These are phyloP conservation scores for Paramyrothecium roridum DNA, from an alignment of 2,329 filamentous ascomycete genomes.

Conservation along the genomic window DNA sequence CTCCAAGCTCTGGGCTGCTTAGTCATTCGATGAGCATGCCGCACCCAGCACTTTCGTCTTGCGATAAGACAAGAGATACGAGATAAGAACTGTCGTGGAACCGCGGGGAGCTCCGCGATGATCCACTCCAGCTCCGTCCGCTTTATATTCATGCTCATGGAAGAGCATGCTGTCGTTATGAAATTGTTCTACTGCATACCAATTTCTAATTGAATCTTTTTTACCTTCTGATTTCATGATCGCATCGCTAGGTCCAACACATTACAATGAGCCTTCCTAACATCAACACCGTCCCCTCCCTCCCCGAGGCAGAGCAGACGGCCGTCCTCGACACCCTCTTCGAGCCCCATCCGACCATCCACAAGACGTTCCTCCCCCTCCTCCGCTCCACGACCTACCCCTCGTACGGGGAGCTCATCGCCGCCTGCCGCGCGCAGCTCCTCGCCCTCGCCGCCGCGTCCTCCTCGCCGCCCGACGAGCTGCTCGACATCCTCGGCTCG, in stretches of 20 bases:
- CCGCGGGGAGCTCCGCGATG: not conserved
- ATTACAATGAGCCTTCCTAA: constrained; percentile 52
- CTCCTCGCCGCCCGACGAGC: constrained; percentile 41
- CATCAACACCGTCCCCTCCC: constrained; percentile 51
- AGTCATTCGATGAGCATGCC: constrained; percentile 6
- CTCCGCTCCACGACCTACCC: constrained; percentile 55
- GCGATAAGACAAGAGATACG: not conserved
- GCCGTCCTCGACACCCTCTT: constrained; percentile 74
- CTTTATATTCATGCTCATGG: too few species aligned
- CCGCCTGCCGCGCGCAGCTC: constrained; percentile 62
- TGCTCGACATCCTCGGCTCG: constrained; percentile 72
- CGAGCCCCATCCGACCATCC: constrained; percentile 74
- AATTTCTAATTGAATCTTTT: not conserved
- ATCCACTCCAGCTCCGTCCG: not conserved
- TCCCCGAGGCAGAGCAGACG: constrained; percentile 52
- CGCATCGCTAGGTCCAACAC: constrained; percentile 2
- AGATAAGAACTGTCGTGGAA: not conserved
- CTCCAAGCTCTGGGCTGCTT: constrained; percentile 3
- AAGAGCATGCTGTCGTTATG: too few species aligned
- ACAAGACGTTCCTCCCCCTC: constrained; percentile 66
- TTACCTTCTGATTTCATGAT: not conserved
- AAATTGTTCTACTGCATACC: not conserved
- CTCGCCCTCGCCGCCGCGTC: constrained; percentile 53
- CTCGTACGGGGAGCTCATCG: constrained; percentile 69
- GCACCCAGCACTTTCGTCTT: not conserved